Conservation (phyloP, 164 flowering plant species). For the Stephania cephalantha region DNA sequence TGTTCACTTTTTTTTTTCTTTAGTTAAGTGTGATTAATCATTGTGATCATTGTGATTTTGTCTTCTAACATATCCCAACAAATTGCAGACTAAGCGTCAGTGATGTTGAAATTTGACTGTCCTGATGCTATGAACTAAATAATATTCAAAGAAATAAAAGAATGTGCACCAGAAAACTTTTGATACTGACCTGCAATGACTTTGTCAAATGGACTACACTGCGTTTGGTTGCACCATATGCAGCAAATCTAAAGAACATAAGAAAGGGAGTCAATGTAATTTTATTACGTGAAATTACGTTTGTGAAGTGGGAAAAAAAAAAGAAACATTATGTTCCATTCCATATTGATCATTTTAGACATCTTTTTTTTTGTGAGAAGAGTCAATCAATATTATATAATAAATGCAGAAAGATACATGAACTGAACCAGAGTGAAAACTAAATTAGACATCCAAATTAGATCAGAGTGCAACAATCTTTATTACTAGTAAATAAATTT, state of each 20-base stretch:
- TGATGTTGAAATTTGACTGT: neutral
- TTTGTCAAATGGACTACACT: constrained; percentile 96
- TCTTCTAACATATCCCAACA: neutral
- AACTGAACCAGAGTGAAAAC: no score
- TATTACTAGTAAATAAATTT: neutral
- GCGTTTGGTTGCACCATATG: constrained; percentile 94
- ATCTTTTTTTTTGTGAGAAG: no score
- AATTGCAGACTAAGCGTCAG: neutral
- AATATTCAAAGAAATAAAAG: constrained; percentile 2
- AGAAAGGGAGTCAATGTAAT: constrained; percentile 11
- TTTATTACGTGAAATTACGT: no score
- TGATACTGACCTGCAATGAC: constrained; percentile 64
- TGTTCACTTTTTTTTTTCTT: no score
- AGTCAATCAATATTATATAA: no score
- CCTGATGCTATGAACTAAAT: neutral
- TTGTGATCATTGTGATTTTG: neutral
- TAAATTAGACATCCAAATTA: no score
- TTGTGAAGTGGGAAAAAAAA: neutral
- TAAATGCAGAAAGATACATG: no score
- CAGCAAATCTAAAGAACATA: constrained; percentile 64
- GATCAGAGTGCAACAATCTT: no score
- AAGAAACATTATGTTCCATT: no score
- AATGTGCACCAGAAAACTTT: neutral
- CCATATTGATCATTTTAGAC: no score
- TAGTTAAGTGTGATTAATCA: no score